Conservation (phyloP, 1,284 basidiomycete genomes). For the Moesziomyces aphidis region DNA sequence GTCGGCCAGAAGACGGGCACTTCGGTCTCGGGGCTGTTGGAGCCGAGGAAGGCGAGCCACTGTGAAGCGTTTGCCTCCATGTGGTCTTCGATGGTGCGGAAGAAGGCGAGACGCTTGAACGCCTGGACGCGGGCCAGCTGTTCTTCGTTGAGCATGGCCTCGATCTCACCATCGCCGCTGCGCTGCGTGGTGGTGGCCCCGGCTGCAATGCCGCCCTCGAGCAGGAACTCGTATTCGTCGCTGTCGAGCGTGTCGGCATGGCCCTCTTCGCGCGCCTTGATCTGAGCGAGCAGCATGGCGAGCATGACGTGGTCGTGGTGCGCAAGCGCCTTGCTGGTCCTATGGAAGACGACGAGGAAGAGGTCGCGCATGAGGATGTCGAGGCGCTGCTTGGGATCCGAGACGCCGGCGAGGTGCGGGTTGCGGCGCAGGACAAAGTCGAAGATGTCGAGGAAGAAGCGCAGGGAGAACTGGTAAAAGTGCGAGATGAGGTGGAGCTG, state of each 20-base stretch:
- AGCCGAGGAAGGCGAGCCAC: conserved; percentile 83
- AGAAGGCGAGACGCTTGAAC: conserved; percentile 71
- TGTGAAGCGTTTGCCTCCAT: conserved; percentile 75
- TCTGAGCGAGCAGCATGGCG: conserved; percentile 87
- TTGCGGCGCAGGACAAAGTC: conserved; percentile 93
- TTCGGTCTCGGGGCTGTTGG: conserved; percentile 77
- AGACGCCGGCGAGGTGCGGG: conserved; percentile 83
- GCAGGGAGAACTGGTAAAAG: conserved; percentile 98
- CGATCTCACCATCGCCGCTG: conserved; percentile 40
- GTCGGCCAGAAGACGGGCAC: conserved; percentile 78
- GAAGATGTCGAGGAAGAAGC: conserved; percentile 98
- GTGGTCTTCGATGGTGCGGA: conserved; percentile 81
- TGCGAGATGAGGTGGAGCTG: conserved; percentile 94
- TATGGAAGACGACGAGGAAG: conserved; percentile 88
- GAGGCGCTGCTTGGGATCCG: conserved; percentile 80
- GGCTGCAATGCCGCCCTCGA: conserved; percentile 84
- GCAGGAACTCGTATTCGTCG: conserved; percentile 84
- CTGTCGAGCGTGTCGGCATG: conserved; percentile 74
- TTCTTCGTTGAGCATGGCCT: conserved; percentile 70
- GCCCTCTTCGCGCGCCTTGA: conserved; percentile 76
- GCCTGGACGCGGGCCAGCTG: conserved; percentile 74
- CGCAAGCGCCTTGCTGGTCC: conserved; percentile 89
- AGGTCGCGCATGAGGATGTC: conserved; percentile 89
- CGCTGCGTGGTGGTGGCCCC: conserved; percentile 41
- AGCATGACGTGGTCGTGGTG: conserved; percentile 93